Evolutionary conservation across 768 basidiomycete species (phyloP), one percentile per base, ranked within the genome.

Genomic region (Lentinula detonsa): DNA sequence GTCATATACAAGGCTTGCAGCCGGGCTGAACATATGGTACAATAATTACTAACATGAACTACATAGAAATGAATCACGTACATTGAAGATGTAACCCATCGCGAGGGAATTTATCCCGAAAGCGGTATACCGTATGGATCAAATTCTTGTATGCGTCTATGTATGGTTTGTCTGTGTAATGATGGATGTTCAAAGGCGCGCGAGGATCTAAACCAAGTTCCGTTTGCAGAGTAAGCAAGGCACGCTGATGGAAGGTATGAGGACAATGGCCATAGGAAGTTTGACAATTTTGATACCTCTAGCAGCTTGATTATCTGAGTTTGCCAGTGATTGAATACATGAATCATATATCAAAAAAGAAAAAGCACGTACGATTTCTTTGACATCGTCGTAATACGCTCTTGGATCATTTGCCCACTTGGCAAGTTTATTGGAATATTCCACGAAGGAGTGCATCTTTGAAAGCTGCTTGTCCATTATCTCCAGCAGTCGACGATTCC

Each of bases 351-450:
- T 61, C 42, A 4, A 51, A n/a, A n/a, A 28, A 45, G 9, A 51
- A n/a, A n/a, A 28, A 45, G 9, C 13, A 66, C 73, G 62, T 61
- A 83, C 85, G 71, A 80, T 76, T 49, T 75, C 76, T 39, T 81
- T 76, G 46, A 82, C 84, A 35, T 63, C 72, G 0, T 68, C 51
- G 65, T 86, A 86, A 65, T 85, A 85, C 1, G 84, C 84, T 63
- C 77, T 78, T 45, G 75, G 72, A 55, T 78, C 54, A 40, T 33
- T 56, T 40, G 35, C 10, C 54, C 54, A 56, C 5, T 56, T 40
- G 33, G 54, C 37, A 18, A 56, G 40, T 42, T 40, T 56, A 31
- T 39, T 23, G 7, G 37, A 13, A 56, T 15, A 39, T 43, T 56
- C 18, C 5, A 6, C 37, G 7, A 37, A 40, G 4, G 28, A 28